Evolutionary conservation across 148 eudicot genomes (phyloP).

Genomic region (Linanthus parryae): DNA sequence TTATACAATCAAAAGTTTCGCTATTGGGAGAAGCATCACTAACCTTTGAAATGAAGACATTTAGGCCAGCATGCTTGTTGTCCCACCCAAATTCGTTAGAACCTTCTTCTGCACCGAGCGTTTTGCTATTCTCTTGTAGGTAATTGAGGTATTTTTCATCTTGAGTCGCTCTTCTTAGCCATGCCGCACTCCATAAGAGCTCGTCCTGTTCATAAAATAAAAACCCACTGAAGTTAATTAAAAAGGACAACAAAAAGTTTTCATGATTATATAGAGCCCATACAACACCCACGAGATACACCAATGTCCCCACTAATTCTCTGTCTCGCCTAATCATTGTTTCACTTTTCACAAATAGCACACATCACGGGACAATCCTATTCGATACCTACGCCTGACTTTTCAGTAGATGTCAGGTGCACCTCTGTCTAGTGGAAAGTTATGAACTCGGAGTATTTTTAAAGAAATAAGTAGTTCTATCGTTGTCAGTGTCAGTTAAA

Average conservation of each 20-base stretch:
- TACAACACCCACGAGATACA: neutral
- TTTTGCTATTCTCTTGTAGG: slow-evolving; percentile 66
- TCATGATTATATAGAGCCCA: neutral
- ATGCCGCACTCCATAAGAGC: slow-evolving; percentile 93
- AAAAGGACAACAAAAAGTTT: neutral
- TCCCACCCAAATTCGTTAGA: slow-evolving; percentile 97
- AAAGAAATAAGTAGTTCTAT: no score
- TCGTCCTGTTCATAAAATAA: slow-evolving; percentile 57
- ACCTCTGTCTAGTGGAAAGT: no score
- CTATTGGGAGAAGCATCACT: no score
- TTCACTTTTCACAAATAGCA: no score
- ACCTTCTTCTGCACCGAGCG: slow-evolving; percentile 82
- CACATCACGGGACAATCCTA: slow-evolving; percentile 6
- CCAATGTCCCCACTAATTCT: neutral
- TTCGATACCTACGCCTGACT: neutral
- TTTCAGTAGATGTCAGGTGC: no score
- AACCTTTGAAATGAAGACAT: slow-evolving; percentile 89
- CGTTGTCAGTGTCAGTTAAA: no score
- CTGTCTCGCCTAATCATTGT: no score
- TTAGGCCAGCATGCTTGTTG: slow-evolving; percentile 93
- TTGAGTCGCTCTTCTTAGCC: slow-evolving; percentile 77
- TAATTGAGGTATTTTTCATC: slow-evolving; percentile 60
- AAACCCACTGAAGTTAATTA: neutral
- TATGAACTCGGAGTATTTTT: no score
- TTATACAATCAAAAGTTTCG: no score